These are phyloP conservation scores for Cytospora leucostoma DNA, from an alignment of 2,329 filamentous ascomycete genomes.

Conservation along the genomic window DNA sequence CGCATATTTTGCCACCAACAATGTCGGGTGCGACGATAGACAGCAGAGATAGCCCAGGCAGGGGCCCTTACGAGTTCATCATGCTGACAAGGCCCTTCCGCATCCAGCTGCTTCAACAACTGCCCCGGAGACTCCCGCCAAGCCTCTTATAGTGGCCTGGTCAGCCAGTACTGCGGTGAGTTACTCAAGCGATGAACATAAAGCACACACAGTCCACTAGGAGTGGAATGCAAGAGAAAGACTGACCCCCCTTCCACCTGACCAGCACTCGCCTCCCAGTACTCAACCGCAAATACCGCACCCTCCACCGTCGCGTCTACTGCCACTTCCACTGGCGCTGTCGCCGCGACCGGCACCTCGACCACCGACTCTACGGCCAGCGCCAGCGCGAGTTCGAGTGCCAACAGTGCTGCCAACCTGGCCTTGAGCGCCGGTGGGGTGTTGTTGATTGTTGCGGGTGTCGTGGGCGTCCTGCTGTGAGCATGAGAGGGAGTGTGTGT, in stretches of 20 bases:
- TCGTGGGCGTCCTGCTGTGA: slow-evolving; percentile 38
- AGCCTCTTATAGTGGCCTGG: slow-evolving; percentile 46
- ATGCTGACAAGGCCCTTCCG: neutral
- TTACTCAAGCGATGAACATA: neutral
- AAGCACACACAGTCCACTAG: neutral
- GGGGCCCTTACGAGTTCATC: neutral
- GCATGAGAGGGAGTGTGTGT: too few species aligned
- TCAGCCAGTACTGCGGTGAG: slow-evolving; percentile 42
- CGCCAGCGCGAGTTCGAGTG: slow-evolving; percentile 15
- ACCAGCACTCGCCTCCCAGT: slow-evolving; percentile 45
- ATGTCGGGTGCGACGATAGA: neutral
- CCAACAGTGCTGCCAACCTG: slow-evolving; percentile 21
- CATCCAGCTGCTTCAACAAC: slow-evolving; percentile 55
- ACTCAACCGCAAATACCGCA: slow-evolving; percentile 34
- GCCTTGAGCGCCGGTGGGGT: slow-evolving; percentile 36
- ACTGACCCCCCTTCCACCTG: neutral
- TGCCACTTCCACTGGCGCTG: slow-evolving; percentile 30
- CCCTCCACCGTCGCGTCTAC: slow-evolving; percentile 29
- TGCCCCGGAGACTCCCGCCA: slow-evolving; percentile 52
- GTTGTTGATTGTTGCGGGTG: slow-evolving; percentile 37
- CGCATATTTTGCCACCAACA: neutral
- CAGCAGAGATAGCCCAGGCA: neutral
- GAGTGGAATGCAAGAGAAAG: neutral
- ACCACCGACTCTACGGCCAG: slow-evolving; percentile 13
- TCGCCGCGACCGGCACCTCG: slow-evolving; percentile 24